Evolutionary conservation across 768 basidiomycete species (phyloP), one percentile per base, ranked within the genome.

Genomic region (Mycena leptocephala): DNA sequence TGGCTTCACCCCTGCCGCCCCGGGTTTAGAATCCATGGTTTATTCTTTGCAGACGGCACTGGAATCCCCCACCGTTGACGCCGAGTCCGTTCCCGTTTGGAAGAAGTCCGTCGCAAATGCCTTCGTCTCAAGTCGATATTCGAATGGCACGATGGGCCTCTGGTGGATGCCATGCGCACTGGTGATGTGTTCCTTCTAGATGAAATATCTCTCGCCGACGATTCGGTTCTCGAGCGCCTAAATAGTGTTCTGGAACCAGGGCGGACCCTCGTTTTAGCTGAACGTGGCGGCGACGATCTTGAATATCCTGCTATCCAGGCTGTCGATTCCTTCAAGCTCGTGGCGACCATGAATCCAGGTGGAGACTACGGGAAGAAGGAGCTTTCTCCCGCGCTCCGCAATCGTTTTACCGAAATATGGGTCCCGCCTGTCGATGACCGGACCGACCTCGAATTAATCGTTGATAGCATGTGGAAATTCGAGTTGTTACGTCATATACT

Each of bases 281-380:
- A 99, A 84, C 94, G 93, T 58, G 97, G 97, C 1, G 96, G 96
- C 14, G 90, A 90, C 53, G 91, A 93, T 74, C 87, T 91, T 14
- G 93, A 93, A 37, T 89, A 94, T 76, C 91, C 94, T 35, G 88
- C 89, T 9, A 87, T 99, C 51, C 87, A 85, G 24, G 97, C 97
- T 10, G 82, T 86, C 9, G 85, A 89, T 5, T 86, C 85, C 1
- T 99, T 99, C 89, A 94, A 97, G 82, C 92, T 99, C 43, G 88
- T 99, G 0, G 97, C 98, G 3, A 99, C 98, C 3, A 99, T 99
- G 98, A 99, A 99, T 83, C 98, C 98, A 0, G 98, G 98, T 24
- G 98, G 98, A 18, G 98, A 99, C 81, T 99, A 97, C 80, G 98
- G 98, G 28, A 99, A 99, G 88, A 99, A 99, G 83, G 98, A 99